A percentile compares a stretch with the other conserved stretches of the same genome.
Evolutionary conservation across 306 rosid species (phyloP).

Genomic region (Casuarina equisetifolia): DNA sequence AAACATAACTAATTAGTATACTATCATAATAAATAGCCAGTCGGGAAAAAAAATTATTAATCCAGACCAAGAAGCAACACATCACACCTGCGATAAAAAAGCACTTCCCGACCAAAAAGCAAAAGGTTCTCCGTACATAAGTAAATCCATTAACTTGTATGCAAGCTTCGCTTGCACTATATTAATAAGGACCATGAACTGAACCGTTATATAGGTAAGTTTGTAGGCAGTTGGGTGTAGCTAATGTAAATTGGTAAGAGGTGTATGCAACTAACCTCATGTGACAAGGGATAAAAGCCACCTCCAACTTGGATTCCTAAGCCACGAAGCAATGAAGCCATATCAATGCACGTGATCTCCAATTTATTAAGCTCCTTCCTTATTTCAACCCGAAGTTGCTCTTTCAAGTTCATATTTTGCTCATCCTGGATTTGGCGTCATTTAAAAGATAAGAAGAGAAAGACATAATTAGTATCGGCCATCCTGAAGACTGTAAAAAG

Average conservation of each 20-base stretch:
- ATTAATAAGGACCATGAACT: neutral
- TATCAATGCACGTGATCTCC: slow-evolving; percentile 63
- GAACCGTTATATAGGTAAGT: neutral
- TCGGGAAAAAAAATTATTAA: neutral
- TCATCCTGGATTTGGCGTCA: slow-evolving; percentile 63
- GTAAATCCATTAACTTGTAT: slow-evolving; percentile 1
- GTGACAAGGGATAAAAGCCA: slow-evolving; percentile 41
- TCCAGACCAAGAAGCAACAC: neutral
- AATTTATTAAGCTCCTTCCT: slow-evolving; percentile 55
- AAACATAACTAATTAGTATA: neutral
- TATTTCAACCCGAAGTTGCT: slow-evolving; percentile 68
- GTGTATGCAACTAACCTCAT: slow-evolving; percentile 46
- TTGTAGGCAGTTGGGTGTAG: neutral
- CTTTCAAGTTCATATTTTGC: slow-evolving; percentile 75
- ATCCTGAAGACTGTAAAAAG: slow-evolving; percentile 3
- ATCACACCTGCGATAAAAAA: neutral
- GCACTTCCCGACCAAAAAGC: neutral
- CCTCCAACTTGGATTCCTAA: slow-evolving; percentile 76
- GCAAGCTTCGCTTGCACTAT: neutral
- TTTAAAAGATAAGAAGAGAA: slow-evolving; percentile 15
- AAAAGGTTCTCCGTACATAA: neutral
- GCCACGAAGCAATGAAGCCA: slow-evolving; percentile 83
- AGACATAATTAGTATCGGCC: slow-evolving; percentile 9
- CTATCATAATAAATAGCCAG: neutral
- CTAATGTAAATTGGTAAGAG: neutral